Evolutionary conservation across 345 rosid species (phyloP).

Genomic region (Populus deltoides): DNA sequence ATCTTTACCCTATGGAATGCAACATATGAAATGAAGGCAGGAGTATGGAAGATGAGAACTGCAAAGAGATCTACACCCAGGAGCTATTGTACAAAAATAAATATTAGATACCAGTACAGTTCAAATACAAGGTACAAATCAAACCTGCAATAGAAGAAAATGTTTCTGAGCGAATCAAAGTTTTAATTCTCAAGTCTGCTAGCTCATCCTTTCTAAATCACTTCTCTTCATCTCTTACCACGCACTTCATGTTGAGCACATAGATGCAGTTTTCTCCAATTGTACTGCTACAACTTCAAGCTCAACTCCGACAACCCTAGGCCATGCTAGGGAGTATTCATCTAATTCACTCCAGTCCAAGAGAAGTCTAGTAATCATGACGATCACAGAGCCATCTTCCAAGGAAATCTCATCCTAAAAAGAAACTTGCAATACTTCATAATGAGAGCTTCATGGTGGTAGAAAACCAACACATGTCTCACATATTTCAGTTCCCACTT

Average conservation of each 20-base stretch:
- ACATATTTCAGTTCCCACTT: no score
- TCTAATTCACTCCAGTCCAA: not conserved
- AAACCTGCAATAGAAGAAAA: not conserved
- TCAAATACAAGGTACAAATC: not conserved
- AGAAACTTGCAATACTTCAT: no score
- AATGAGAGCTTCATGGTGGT: no score
- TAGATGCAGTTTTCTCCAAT: not conserved
- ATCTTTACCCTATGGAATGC: not conserved
- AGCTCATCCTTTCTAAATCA: not conserved
- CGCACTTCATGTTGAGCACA: not conserved
- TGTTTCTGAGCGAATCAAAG: not conserved
- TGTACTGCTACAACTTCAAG: not conserved
- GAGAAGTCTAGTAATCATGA: not conserved
- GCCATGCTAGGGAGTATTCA: not conserved
- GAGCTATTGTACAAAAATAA: not conserved
- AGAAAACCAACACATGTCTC: no score
- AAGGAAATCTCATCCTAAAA: not conserved
- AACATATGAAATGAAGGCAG: not conserved
- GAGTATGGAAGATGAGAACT: not conserved
- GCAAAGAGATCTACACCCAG: not conserved
- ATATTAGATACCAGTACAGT: not conserved
- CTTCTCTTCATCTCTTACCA: not conserved
- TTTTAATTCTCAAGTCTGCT: not conserved
- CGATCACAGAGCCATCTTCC: not conserved
- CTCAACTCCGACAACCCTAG: not conserved